Base-by-base conservation (phyloP, 2,329 filamentous ascomycete genomes). In the Aureobasidium mangrovei region DNA sequence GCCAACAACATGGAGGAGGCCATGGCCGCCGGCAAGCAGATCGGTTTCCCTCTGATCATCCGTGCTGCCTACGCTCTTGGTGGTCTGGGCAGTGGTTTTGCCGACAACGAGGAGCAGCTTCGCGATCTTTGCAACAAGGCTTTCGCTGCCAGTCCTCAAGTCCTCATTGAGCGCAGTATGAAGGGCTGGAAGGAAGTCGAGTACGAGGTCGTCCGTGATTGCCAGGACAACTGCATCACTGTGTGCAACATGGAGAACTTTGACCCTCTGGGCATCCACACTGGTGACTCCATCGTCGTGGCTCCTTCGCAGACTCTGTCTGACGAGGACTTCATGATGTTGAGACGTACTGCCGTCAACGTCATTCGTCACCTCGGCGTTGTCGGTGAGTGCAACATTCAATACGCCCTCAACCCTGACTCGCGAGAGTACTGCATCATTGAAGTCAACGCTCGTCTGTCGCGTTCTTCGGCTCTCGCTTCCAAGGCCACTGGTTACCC, bases 201-300 rank as follows among this genome's bases (percentile, higher is more conserved):
- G 71, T 98, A 97, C 67, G 93, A 98, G 71, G 93, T 97, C 58
- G 93, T 98, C 39, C 86, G 93, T 65, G 93, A 97, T 75, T 86
- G 84, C 55, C 84, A 89, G 63, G 91, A 98, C 75, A 97, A 97
- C 79, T 98, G 93, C 70, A 97, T 98, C 69, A 98, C 93, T 5
- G 93, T 98, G 58, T 98, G 93, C 72, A 98, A 98, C 77, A 97
- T 98, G 93, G 93, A 98, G 76, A 98, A 98, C 75, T 98, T 98
- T 66, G 93, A 98, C 70, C 93, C 93, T 54, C 83, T 98, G 1
- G 93, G 93, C 64, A 97, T 97, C 59, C 93, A 97, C 67, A 98
- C 93, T 2, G 93, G 93, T 70, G 93, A 98, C 69, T 97, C 91
- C 9, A 96, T 98, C 61, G 93, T 98, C 51, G 93, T 98, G 44